Conservation (phyloP, 2,329 filamentous ascomycete species). For the Colletotrichum musae region DNA sequence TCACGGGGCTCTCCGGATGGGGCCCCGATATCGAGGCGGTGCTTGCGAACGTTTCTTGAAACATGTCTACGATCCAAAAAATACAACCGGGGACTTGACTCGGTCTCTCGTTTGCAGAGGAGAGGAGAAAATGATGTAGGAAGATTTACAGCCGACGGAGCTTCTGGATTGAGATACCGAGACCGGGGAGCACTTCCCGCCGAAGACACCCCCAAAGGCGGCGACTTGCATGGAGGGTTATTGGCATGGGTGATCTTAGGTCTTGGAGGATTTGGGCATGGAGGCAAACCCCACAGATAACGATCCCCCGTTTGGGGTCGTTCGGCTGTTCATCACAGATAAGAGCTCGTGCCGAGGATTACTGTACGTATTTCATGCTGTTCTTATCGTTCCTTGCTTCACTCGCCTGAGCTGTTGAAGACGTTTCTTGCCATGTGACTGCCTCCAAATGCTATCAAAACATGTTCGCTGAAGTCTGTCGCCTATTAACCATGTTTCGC, state of each 20-base stretch:
- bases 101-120: too few species aligned
- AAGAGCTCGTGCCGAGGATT: constrained; percentile 1
- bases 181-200: background rate
- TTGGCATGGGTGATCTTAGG: background rate
- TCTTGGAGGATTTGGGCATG: background rate
- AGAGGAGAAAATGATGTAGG: constrained; percentile 3
- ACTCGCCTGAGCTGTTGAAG: too few species aligned
- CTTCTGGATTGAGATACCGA: background rate
- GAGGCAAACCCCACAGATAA: constrained; percentile 18
- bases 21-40: constrained; percentile 4
- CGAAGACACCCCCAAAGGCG: background rate
- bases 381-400: background rate
- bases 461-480: too few species aligned
- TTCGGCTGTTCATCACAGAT: constrained; percentile 3
- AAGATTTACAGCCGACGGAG: constrained; percentile 31
- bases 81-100: background rate
- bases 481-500: too few species aligned
- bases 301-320: background rate
- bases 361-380: background rate
- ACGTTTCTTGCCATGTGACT: too few species aligned
- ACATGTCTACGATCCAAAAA: constrained; percentile 15
- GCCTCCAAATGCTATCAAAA: too few species aligned
- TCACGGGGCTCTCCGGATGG: constrained; percentile 32
- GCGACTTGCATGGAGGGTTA: background rate
- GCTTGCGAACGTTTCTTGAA: background rate